Conservation (phyloP, 306 rosid genomes). For the Sophora flavescens region DNA sequence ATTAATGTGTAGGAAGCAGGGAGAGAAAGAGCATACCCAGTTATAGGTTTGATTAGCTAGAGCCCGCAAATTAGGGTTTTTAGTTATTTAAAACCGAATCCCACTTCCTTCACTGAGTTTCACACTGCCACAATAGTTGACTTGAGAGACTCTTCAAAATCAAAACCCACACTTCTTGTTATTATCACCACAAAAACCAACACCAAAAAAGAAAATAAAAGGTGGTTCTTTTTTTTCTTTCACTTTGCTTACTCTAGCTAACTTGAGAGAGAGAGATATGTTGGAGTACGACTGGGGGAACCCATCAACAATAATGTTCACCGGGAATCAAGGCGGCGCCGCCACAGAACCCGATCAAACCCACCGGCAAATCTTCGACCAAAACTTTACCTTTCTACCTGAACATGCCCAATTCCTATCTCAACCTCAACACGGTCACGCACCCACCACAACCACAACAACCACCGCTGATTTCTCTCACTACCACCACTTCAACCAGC, state of each 20-base stretch:
- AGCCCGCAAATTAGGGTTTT: constrained; percentile 7
- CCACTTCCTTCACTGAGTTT: background rate
- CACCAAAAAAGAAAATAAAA: background rate
- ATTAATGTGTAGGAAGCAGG: background rate
- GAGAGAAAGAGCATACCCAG: background rate
- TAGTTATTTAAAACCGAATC: background rate
- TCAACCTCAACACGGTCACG: constrained; percentile 32
- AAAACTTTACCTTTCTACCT: constrained; percentile 26
- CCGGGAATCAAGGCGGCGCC: constrained; percentile 49
- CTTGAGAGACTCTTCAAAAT: background rate
- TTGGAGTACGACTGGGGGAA: constrained; percentile 82
- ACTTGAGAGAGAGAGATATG: constrained; percentile 47
- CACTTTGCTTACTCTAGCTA: background rate
- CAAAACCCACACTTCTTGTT: background rate
- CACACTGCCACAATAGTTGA: background rate
- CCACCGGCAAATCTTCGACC: constrained; percentile 55
- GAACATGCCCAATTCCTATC: background rate
- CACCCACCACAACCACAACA: constrained; percentile 1
- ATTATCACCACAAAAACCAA: background rate
- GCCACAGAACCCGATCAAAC: constrained; percentile 51
- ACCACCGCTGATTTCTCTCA: constrained; percentile 30
- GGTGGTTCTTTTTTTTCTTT: no score
- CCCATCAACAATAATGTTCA: constrained; percentile 59
- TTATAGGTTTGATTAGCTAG: background rate
- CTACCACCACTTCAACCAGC: constrained; percentile 13